Evolutionary conservation across 306 rosid genomes (phyloP).

Genomic region (Hippophae rhamnoides): DNA sequence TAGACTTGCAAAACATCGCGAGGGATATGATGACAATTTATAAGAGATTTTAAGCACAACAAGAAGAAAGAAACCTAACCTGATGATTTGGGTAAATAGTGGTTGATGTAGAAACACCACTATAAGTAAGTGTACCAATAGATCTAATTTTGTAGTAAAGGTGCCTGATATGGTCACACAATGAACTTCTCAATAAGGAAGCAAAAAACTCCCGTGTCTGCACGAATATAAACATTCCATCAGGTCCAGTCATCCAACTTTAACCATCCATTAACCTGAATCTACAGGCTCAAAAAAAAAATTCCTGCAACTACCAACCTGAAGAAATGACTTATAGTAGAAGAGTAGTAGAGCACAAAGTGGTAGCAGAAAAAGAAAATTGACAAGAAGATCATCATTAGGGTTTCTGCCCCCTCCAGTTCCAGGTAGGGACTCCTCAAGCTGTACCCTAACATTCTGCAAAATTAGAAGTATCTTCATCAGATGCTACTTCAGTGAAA

Average conservation of each 20-base stretch:
- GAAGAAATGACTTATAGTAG: conserved; percentile 48
- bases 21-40: neutral
- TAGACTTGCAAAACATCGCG: neutral
- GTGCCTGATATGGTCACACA: conserved; percentile 49
- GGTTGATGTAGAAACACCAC: conserved; percentile 44
- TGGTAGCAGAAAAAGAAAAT: conserved; percentile 64
- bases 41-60: neutral
- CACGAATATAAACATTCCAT: conserved; percentile 17
- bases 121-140: conserved; percentile 47
- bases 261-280: conserved; percentile 5
- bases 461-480: neutral
- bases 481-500: neutral
- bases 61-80: conserved; percentile 32
- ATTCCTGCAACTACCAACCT: conserved; percentile 40
- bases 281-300: conserved; percentile 5
- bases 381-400: conserved; percentile 65
- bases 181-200: conserved; percentile 20
- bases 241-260: conserved; percentile 8
- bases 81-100: conserved; percentile 42
- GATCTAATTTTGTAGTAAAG: conserved; percentile 67
- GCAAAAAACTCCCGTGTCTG: conserved; percentile 48
- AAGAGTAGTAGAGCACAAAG: conserved; percentile 49
- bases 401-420: conserved; percentile 84
- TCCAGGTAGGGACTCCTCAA: conserved; percentile 80
- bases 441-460: conserved; percentile 75